Base-by-base conservation (phyloP, 495 filamentous ascomycete genomes). In the Evansstolkia leycettana region DNA sequence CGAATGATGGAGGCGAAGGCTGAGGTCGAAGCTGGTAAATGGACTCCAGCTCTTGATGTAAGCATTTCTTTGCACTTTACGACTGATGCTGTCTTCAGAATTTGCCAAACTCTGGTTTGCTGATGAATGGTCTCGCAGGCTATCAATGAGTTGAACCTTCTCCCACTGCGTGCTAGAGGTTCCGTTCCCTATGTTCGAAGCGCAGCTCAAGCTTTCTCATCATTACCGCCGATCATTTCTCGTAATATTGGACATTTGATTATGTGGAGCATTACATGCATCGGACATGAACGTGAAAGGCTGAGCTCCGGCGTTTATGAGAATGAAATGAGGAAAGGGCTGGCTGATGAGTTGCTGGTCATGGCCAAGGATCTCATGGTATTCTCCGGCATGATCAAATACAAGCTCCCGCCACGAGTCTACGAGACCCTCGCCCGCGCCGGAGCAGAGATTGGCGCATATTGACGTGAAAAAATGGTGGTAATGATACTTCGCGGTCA, bases 341-440 rank as follows among this genome's bases (percentile, higher is more conserved):
- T 90, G 57, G 69, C 78, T 14, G 75, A 78, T 27, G 64, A 78
- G 45, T 60, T 93, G 45, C 72, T 80, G 55, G 71, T 78, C 46
- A 81, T 76, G 50, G 84, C 78, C 33, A 80, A 82, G 49, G 90
- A 94, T 59, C 54, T 94, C 37, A 92, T 89, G 69, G 77, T 92
- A 23, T 98, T 94, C 63, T 89, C 89, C 10, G 88, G 90, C 17
- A 78, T 94, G 70, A 73, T 98, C 47, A 78, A 84, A 52, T 98
- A 93, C 57, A 77, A 88, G 40, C 65, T 95, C 44, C 72, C 76
- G 7, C 70, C 75, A 17, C 67, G 70, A 46, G 70, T 93, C 24
- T 85, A 84, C 58, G 87, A 93, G 62, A 80, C 73, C 33, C 58
- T 95, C 47, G 85, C 83, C 41, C 67, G 74, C 47, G 82, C 77